phyloP scores from a whole-genome alignment of 2,329 filamentous ascomycete species.

The Dendrostoma leiphaemia region DNA sequence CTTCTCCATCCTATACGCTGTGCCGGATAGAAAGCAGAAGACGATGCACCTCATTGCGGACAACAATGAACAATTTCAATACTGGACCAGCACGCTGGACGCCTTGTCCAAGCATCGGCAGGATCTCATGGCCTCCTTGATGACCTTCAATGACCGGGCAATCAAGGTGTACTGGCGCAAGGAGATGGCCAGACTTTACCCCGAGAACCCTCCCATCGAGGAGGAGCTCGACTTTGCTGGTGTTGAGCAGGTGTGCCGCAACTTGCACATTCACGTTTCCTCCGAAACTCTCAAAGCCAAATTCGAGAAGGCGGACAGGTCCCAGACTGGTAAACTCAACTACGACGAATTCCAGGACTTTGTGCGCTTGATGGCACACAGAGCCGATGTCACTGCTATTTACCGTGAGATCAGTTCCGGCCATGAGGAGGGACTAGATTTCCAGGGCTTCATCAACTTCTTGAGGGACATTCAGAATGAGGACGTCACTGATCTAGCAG shows the following conservation, averaged over 20 bases:
- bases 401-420: conserved; percentile 63
- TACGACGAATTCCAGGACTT: conserved; percentile 83
- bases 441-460: conserved; percentile 74
- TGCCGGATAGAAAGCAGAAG: conserved; percentile 79
- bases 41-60: conserved; percentile 85
- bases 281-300: conserved; percentile 69
- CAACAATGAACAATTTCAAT: conserved; percentile 65
- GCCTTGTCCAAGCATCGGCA: conserved; percentile 83
- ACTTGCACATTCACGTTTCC: conserved; percentile 88
- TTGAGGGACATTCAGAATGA: conserved; percentile 72
- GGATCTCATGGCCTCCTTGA: conserved; percentile 84
- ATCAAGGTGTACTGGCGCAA: conserved; percentile 82
- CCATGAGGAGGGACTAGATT: conserved; percentile 62
- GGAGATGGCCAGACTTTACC: conserved; percentile 71
- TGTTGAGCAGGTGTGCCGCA: conserved; percentile 81
- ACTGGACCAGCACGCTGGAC: conserved; percentile 84
- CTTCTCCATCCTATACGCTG: conserved; percentile 87
- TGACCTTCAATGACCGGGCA: conserved; percentile 79
- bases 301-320: conserved; percentile 71
- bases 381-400: conserved; percentile 75
- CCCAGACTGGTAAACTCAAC: conserved; percentile 64
- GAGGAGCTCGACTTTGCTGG: conserved; percentile 75
- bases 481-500: conserved; percentile 64
- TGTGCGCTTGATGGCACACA: conserved; percentile 76
- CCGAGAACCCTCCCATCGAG: conserved; percentile 48